Evolutionary conservation across 1,284 basidiomycete species (phyloP).

Genomic region (Volvariella volvacea): DNA sequence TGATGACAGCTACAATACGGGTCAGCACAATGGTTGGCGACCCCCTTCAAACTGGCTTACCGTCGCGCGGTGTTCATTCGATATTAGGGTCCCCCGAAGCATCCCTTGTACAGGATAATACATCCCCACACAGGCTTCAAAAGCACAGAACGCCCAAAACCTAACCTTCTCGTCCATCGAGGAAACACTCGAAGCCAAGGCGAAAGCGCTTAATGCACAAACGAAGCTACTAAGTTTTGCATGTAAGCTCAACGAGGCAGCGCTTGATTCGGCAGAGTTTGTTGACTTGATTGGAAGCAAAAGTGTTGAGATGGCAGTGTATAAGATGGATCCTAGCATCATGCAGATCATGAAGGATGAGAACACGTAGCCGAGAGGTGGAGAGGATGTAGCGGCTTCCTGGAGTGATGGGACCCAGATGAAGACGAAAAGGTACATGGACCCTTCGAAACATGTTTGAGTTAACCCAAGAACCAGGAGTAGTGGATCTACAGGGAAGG

Average conservation of each 20-base stretch:
- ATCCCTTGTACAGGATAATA: constrained; percentile 78
- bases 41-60: no score
- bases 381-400: constrained; percentile 36
- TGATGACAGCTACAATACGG: constrained; percentile 46
- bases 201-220: constrained; percentile 51
- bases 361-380: constrained; percentile 72
- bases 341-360: constrained; percentile 74
- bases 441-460: constrained; percentile 75
- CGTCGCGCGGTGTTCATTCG: constrained; percentile 68
- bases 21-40: constrained; percentile 2
- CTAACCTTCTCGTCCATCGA: constrained; percentile 40
- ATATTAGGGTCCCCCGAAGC: constrained; percentile 60
- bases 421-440: constrained; percentile 80
- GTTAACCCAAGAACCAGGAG: constrained; percentile 65
- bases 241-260: constrained; percentile 46
- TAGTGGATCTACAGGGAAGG: constrained; percentile 40
- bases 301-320: constrained; percentile 46
- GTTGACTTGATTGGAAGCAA: constrained; percentile 20
- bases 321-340: constrained; percentile 71
- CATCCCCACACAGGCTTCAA: constrained; percentile 72
- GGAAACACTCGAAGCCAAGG: constrained; percentile 48
- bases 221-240: constrained; percentile 62
- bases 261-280: constrained; percentile 8
- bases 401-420: constrained; percentile 72
- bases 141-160: constrained; percentile 70